phyloP scores from a whole-genome alignment of 2,329 filamentous ascomycete genomes.

The Mycosphaerella sp. region DNA sequence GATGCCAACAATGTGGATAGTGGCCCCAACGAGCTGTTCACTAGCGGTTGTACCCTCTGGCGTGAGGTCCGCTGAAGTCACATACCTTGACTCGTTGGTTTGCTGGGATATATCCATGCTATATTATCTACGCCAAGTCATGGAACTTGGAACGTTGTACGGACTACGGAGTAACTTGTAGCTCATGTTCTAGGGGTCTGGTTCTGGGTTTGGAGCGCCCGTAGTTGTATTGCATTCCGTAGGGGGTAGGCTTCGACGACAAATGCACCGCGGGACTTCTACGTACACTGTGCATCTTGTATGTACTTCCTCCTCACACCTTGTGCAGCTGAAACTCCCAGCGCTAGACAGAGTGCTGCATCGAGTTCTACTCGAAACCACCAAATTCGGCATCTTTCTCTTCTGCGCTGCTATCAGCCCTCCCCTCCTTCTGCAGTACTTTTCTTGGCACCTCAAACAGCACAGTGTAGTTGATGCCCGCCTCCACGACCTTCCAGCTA shows the following conservation, averaged over 20 bases:
- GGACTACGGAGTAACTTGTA: too few relatives aligned
- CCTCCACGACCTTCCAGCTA: slow-evolving; percentile 61
- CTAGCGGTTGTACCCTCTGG: slow-evolving; percentile 1
- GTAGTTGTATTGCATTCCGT: too few relatives aligned
- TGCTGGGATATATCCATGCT: neutral
- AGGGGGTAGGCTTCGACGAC: too few relatives aligned
- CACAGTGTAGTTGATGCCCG: slow-evolving; percentile 74
- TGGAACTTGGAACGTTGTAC: too few relatives aligned
- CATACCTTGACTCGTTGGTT: neutral
- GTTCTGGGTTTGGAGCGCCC: neutral
- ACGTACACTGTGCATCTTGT: too few relatives aligned
- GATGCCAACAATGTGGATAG: too few relatives aligned
- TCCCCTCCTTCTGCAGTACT: slow-evolving; percentile 26
- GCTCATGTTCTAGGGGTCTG: too few relatives aligned
- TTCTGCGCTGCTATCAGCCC: neutral
- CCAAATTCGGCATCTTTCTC: slow-evolving; percentile 2
- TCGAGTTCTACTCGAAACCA: slow-evolving; percentile 4
- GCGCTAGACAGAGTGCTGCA: neutral
- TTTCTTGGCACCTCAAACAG: slow-evolving; percentile 69
- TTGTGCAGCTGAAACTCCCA: too few relatives aligned
- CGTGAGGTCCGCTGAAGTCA: slow-evolving; percentile 1
- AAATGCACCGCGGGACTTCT: too few relatives aligned
- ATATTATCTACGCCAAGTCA: neutral
- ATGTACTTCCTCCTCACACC: too few relatives aligned
- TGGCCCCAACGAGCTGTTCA: neutral